These are phyloP conservation scores for Penicillium sp. DNA, from an alignment of 2,329 filamentous ascomycete genomes.

Conservation along the genomic window DNA sequence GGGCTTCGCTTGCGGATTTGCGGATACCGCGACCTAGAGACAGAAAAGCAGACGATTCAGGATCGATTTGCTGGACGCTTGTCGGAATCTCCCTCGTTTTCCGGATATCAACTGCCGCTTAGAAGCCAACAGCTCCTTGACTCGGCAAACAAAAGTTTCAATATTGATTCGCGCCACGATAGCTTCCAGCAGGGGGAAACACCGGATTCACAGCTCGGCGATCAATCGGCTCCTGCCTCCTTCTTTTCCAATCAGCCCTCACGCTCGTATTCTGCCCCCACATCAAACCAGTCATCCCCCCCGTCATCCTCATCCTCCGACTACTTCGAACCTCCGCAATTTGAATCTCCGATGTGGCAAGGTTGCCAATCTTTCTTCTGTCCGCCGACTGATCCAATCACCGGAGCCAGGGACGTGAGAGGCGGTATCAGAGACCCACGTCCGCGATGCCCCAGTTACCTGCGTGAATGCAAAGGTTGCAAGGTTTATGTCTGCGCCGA, in stretches of 20 bases:
- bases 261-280: slow-evolving; percentile 40
- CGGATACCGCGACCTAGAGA: slow-evolving; percentile 56
- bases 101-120: slow-evolving; percentile 32
- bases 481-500: slow-evolving; percentile 50
- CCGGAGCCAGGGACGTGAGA: slow-evolving; percentile 7
- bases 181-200: slow-evolving; percentile 26
- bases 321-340: slow-evolving; percentile 36
- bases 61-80: slow-evolving; percentile 24
- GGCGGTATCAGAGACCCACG: slow-evolving; percentile 47
- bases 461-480: slow-evolving; percentile 49
- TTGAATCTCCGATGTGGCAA: slow-evolving; percentile 44
- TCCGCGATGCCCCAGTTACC: slow-evolving; percentile 44
- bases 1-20: slow-evolving; percentile 59
- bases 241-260: slow-evolving; percentile 31
- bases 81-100: slow-evolving; percentile 17
- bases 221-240: slow-evolving; percentile 21
- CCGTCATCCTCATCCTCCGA: slow-evolving; percentile 43
- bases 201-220: slow-evolving; percentile 19
- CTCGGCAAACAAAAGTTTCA: slow-evolving; percentile 39
- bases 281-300: slow-evolving; percentile 43
- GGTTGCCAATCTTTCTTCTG: slow-evolving; percentile 53
- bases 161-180: slow-evolving; percentile 34
- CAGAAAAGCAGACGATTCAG: slow-evolving; percentile 49
- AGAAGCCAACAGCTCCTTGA: slow-evolving; percentile 31
- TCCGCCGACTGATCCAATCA: slow-evolving; percentile 25